phyloP scores from a whole-genome alignment of 768 basidiomycete species.

The Sistotremastrum suecicum region DNA sequence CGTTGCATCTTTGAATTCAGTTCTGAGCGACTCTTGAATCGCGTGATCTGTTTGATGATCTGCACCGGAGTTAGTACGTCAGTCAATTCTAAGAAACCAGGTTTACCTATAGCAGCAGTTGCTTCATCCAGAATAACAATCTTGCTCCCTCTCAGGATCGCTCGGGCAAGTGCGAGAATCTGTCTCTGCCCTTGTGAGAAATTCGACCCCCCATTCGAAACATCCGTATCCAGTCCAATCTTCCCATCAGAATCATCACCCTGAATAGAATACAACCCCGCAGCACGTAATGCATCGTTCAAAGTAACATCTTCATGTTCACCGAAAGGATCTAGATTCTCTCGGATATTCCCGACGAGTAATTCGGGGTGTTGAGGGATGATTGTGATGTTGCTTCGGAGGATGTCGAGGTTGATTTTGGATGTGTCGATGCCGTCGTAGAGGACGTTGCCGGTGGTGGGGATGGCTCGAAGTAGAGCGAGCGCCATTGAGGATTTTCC shows the following conservation, averaged over 20 bases:
- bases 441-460: conserved; percentile 20
- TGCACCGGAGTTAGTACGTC: background rate
- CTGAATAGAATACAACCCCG: conserved; percentile 2
- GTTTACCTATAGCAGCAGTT: conserved; percentile 13
- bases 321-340: conserved; percentile 7
- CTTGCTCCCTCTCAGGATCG: conserved; percentile 21
- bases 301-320: conserved; percentile 6
- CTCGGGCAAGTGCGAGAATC: conserved; percentile 23
- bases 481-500: conserved; percentile 9
- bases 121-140: conserved; percentile 24
- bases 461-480: conserved; percentile 24
- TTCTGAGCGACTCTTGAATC: conserved; percentile 25
- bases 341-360: conserved; percentile 5
- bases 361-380: conserved; percentile 9
- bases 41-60: conserved; percentile 25
- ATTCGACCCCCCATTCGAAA: conserved; percentile 8
- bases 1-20: conserved; percentile 20
- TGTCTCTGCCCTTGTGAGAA: conserved; percentile 22
- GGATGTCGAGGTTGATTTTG: conserved; percentile 22
- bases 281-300: conserved; percentile 5
- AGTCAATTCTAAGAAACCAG: too few relatives aligned
- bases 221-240: conserved; percentile 11
- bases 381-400: conserved; percentile 23
- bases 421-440: conserved; percentile 21
- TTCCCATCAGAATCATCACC: conserved; percentile 16